Conservation (phyloP, 768 basidiomycete genomes). For the Porphyrellus cyaneotinctus region DNA sequence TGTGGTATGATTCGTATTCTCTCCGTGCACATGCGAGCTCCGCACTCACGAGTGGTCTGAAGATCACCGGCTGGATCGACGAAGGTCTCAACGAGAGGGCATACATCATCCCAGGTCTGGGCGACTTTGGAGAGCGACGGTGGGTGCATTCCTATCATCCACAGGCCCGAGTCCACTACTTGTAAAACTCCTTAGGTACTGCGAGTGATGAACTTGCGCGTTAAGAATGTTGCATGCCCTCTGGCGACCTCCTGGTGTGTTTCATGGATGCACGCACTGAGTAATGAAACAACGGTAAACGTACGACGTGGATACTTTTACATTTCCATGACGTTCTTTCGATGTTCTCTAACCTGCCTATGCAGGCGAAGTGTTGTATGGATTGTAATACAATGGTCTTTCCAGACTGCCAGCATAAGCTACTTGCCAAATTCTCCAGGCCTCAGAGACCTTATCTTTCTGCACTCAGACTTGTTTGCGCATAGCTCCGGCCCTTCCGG, state of each 20-base stretch:
- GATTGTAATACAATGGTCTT: background rate
- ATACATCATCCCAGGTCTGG: constrained; percentile 91
- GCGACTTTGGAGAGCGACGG: constrained; percentile 95
- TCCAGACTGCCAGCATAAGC: too few relatives aligned
- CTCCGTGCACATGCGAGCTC: background rate
- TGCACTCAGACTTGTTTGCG: constrained; percentile 76
- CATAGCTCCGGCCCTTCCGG: constrained; percentile 93
- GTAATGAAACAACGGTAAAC: too few relatives aligned
- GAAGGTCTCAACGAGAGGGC: constrained; percentile 86
- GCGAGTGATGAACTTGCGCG: constrained; percentile 10
- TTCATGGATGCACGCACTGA: too few relatives aligned
- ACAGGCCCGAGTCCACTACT: background rate
- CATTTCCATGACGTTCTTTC: too few relatives aligned
- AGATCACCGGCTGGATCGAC: constrained; percentile 97
- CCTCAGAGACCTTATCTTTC: constrained; percentile 68
- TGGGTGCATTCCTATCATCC: constrained; percentile 22
- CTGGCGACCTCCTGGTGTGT: too few relatives aligned
- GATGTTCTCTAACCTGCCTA: too few relatives aligned
- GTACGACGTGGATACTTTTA: too few relatives aligned
- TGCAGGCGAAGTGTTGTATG: too few relatives aligned
- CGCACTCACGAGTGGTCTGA: constrained; percentile 1
- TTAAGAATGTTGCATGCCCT: too few relatives aligned
- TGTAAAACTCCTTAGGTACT: constrained; percentile 16
- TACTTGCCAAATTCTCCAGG: too few relatives aligned
- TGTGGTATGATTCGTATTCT: constrained; percentile 51